These are phyloP conservation scores for Thermomucor indicae-seudaticae DNA, from an alignment of 371 early-diverging fungal genomes.

Conservation along the genomic window DNA sequence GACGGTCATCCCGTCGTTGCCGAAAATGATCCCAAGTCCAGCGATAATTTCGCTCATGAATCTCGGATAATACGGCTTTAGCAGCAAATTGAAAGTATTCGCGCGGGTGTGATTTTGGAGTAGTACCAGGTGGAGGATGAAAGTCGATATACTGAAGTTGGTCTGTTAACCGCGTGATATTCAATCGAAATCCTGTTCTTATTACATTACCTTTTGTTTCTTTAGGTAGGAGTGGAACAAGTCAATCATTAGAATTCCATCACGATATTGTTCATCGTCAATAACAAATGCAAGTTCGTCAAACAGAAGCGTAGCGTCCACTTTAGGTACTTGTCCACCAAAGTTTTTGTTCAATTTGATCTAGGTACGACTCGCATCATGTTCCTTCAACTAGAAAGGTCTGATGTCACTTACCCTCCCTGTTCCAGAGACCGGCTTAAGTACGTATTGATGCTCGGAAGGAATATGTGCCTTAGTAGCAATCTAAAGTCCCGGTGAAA, in stretches of 20 bases:
- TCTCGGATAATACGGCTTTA: conserved; percentile 71
- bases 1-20: conserved; percentile 81
- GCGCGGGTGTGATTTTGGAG: conserved; percentile 75
- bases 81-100: conserved; percentile 90
- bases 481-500: conserved; percentile 29
- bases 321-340: conserved; percentile 61
- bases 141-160: conserved; percentile 70
- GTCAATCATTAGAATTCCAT: conserved; percentile 75
- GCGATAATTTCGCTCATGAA: conserved; percentile 77
- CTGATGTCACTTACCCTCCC: conserved; percentile 58
- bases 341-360: conserved; percentile 65
- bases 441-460: conserved; percentile 73
- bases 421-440: conserved; percentile 92
- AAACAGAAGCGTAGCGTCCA: conserved; percentile 71
- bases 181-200: neutral
- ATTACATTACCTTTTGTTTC: conserved; percentile 28
- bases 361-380: conserved; percentile 9
- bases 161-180: neutral
- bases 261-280: conserved; percentile 87
- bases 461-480: conserved; percentile 54
- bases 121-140: conserved; percentile 72
- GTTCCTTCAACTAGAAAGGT: neutral
- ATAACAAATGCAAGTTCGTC: conserved; percentile 90
- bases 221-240: conserved; percentile 75
- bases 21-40: conserved; percentile 88